phyloP scores from a whole-genome alignment of 1,284 basidiomycete genomes.

The Sanguinoderma infundibulare region DNA sequence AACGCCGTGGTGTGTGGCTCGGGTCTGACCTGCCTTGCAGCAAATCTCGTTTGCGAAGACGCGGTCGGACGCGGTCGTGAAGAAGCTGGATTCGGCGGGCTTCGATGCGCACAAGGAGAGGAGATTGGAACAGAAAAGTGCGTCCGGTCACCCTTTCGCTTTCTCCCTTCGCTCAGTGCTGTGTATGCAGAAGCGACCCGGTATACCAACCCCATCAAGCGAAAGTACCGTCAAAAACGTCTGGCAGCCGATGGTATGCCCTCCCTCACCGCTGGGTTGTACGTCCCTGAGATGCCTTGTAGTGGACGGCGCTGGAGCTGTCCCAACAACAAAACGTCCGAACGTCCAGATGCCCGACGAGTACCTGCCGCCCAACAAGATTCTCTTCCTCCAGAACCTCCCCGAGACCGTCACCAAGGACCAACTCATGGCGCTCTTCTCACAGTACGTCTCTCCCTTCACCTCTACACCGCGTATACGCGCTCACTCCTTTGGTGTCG shows the following conservation, averaged over 20 bases:
- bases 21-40: too few species aligned
- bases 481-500: background rate
- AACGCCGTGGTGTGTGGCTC: too few species aligned
- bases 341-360: conserved; percentile 98
- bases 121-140: conserved; percentile 85
- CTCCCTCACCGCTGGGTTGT: conserved; percentile 7
- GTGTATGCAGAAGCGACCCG: conserved; percentile 65
- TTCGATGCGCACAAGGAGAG: conserved; percentile 79
- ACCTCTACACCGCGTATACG: background rate
- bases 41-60: conserved; percentile 93
- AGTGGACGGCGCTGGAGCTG: conserved; percentile 75
- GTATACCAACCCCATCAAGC: conserved; percentile 85
- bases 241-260: conserved; percentile 74
- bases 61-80: conserved; percentile 89
- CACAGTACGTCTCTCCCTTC: conserved; percentile 63
- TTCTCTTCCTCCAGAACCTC: conserved; percentile 96
- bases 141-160: conserved; percentile 28
- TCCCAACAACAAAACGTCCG: conserved; percentile 73
- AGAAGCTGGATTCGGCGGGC: conserved; percentile 65
- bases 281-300: conserved; percentile 14
- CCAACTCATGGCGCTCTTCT: conserved; percentile 86
- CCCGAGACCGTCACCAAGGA: conserved; percentile 92
- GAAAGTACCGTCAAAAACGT: conserved; percentile 81
- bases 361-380: conserved; percentile 98
- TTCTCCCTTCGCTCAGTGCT: conserved; percentile 11